Percentiles rank a stretch among this genome's conserved stretches.
These are phyloP conservation scores for Elsinoe australis DNA, from an alignment of 2,329 filamentous ascomycete species.

Conservation along the genomic window DNA sequence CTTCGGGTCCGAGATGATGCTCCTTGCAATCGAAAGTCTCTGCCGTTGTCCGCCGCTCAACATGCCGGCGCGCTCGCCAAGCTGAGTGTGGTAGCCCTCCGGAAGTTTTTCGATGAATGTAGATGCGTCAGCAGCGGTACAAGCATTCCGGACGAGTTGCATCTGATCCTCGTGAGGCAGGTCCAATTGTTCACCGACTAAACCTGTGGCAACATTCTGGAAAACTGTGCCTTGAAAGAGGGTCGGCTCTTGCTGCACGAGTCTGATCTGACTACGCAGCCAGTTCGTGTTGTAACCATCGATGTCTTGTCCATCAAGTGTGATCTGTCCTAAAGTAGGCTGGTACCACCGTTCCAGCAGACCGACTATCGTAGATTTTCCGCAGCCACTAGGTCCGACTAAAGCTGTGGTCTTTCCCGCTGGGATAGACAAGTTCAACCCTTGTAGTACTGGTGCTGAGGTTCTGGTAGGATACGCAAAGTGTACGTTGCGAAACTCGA, in stretches of 20 bases:
- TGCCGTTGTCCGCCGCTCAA: slow-evolving; percentile 32
- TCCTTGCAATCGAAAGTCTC: slow-evolving; percentile 32
- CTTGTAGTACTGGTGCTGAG: slow-evolving; percentile 31
- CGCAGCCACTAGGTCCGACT: slow-evolving; percentile 33
- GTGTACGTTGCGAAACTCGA: slow-evolving; percentile 56
- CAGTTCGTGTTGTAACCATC: slow-evolving; percentile 28
- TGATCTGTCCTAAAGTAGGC: slow-evolving; percentile 25
- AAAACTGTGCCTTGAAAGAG: slow-evolving; percentile 32
- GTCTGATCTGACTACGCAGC: slow-evolving; percentile 28
- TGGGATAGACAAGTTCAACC: slow-evolving; percentile 31
- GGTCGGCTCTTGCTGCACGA: slow-evolving; percentile 33
- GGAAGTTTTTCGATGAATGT: slow-evolving; percentile 33
- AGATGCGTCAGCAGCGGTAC: slow-evolving; percentile 30
- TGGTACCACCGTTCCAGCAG: slow-evolving; percentile 32
- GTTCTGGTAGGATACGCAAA: slow-evolving; percentile 59
- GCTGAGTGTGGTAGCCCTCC: slow-evolving; percentile 29
- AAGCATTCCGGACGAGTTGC: slow-evolving; percentile 31
- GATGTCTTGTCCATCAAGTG: slow-evolving; percentile 29
- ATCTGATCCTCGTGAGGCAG: slow-evolving; percentile 26
- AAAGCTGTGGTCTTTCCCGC: slow-evolving; percentile 41
- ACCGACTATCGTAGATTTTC: slow-evolving; percentile 34
- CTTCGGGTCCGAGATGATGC: slow-evolving; percentile 31
- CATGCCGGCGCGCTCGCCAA: slow-evolving; percentile 31
- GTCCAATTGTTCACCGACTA: slow-evolving; percentile 26
- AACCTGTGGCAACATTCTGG: slow-evolving; percentile 32